Evolutionary conservation across 306 rosid genomes (phyloP).

Genomic region (Aeschynomene evenia): DNA sequence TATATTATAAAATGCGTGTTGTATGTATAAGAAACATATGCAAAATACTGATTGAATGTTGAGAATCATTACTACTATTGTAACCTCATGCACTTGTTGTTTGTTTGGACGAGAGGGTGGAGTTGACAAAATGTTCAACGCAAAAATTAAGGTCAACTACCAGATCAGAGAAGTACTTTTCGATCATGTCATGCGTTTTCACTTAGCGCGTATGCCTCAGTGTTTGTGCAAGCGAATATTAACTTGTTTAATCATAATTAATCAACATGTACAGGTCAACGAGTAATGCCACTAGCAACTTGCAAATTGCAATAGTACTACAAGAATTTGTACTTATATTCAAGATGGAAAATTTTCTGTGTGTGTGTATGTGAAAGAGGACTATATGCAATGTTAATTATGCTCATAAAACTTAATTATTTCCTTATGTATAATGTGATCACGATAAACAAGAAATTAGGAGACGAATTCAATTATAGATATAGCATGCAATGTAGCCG

Average conservation of each 20-base stretch:
- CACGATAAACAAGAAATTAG: background rate
- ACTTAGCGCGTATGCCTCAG: conserved; percentile 3
- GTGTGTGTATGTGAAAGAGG: background rate
- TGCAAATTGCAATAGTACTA: conserved; percentile 1
- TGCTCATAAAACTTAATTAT: background rate
- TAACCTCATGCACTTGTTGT: background rate
- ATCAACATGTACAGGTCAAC: conserved; percentile 26
- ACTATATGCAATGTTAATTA: background rate
- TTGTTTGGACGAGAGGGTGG: conserved; percentile 11
- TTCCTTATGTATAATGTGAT: background rate
- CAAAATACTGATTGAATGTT: no score
- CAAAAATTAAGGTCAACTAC: conserved; percentile 28
- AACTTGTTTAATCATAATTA: background rate
- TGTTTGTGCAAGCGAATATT: background rate
- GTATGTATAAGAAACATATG: no score
- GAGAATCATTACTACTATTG: no score
- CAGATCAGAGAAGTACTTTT: background rate
- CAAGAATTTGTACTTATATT: background rate
- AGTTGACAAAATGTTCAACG: conserved; percentile 26
- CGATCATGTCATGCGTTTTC: background rate
- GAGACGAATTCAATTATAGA: background rate
- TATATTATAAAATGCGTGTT: no score
- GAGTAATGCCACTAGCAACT: background rate
- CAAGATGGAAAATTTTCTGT: background rate
- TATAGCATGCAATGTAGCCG: conserved; percentile 7